These are phyloP conservation scores for Phytophthora citrophthora DNA, from an alignment of 352 stramenopile species.

Conservation along the genomic window DNA sequence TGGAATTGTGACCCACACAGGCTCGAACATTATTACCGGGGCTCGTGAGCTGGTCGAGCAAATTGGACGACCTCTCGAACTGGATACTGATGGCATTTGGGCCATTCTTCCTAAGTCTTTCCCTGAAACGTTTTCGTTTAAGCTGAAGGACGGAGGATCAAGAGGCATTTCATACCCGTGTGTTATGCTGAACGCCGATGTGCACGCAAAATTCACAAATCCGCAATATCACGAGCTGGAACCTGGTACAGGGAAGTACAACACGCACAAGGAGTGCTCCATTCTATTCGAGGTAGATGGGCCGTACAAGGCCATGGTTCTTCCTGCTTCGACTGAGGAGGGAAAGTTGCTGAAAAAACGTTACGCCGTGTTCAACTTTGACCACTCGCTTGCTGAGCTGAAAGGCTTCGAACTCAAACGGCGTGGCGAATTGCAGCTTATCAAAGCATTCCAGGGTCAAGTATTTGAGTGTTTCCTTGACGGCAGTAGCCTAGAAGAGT, in stretches of 20 bases:
- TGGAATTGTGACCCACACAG: slow-evolving; percentile 99
- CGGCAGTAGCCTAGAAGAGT: slow-evolving; percentile 93
- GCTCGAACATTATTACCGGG: slow-evolving; percentile 98
- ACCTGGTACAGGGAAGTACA: slow-evolving; percentile 82
- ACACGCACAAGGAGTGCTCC: slow-evolving; percentile 95
- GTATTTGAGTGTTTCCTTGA: slow-evolving; percentile 98
- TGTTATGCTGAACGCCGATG: slow-evolving; percentile 99
- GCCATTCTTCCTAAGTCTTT: slow-evolving; percentile 98
- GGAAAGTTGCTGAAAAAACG: slow-evolving; percentile 99
- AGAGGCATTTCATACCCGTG: slow-evolving; percentile 98
- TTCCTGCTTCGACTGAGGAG: slow-evolving; percentile 98
- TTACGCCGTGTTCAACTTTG: slow-evolving; percentile 91
- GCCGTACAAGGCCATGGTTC: slow-evolving; percentile 98
- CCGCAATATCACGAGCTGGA: slow-evolving; percentile 92
- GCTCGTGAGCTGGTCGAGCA: slow-evolving; percentile 93
- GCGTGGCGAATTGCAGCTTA: slow-evolving; percentile 98
- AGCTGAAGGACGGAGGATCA: slow-evolving; percentile 60
- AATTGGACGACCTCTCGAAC: slow-evolving; percentile 97
- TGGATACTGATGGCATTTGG: slow-evolving; percentile 99
- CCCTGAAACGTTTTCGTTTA: slow-evolving; percentile 97
- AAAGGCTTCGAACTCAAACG: slow-evolving; percentile 99
- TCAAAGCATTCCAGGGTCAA: slow-evolving; percentile 99
- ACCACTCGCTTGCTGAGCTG: slow-evolving; percentile 77
- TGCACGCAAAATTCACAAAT: slow-evolving; percentile 99
- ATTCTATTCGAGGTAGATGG: slow-evolving; percentile 99